Base-by-base conservation (phyloP, 768 basidiomycete species). In the Sarcodon aspratus region DNA sequence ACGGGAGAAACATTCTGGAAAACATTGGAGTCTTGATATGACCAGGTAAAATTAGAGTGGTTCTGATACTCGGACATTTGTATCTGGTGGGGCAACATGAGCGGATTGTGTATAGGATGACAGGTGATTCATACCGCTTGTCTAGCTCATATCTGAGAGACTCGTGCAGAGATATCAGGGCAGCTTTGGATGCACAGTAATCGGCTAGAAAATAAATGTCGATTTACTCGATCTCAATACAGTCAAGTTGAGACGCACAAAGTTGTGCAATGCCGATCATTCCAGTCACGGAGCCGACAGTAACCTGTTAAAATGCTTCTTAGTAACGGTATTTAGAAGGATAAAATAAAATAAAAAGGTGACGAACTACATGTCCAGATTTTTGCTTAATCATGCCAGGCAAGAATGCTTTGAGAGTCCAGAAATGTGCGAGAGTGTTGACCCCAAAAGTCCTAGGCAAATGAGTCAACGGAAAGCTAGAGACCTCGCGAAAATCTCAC, bases 171-270 rank as follows among this genome's bases (percentile, higher is more conserved):
- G 77, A 76, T 12, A 87, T 69, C 17, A 86, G 60, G n/a, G 94
- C 93, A 9, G 92, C 88, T 68, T 99, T 99, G 21, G 90, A 91
- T 8, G 92, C 90, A 62, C 74, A 75, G 62, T 99, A 98, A 66
- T 95, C 91, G 58, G 82, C 88, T 90, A 49, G 17, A 42, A n/a
- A 4, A 35, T 13, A 36, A 21, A 33, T 35, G 51, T 33, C 36
- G 56, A 42, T 32, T 27, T 31, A 46, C 45, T 18, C 38, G 44
- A 21, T 1, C 4, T 35, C 10, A 49, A 27, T 7, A 13, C 18
- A 51, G 17, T 13, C 13, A 27, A 42, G 32, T 46, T 33, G 12
- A 15, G 44, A 37, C 15, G 45, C 36, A 47, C 32, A 47, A 33
- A 15, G 40, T 63, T 80, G 85, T 36, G 80, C 85, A 52, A 73